These are phyloP conservation scores for Capniomyces stellatus DNA, from an alignment of 371 early-diverging fungal genomes.

Conservation along the genomic window DNA sequence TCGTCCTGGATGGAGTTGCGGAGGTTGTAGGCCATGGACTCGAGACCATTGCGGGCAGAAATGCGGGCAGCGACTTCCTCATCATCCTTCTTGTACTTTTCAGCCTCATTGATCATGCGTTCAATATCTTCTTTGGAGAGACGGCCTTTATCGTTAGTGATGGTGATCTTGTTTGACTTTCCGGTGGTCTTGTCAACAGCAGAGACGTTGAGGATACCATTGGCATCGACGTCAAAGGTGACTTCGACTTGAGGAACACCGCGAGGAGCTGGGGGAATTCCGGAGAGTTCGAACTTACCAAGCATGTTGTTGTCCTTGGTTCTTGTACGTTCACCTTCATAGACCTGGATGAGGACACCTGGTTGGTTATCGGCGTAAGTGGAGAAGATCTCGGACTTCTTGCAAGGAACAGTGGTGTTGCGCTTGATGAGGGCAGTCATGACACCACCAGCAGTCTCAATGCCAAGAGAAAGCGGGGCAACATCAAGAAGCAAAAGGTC, in stretches of 20 bases:
- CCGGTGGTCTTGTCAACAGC: conserved; percentile 93
- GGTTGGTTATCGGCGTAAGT: conserved; percentile 97
- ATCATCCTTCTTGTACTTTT: conserved; percentile 92
- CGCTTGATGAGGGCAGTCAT: conserved; percentile 92
- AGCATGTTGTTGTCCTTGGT: conserved; percentile 94
- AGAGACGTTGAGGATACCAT: conserved; percentile 94
- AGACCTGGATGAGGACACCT: conserved; percentile 93
- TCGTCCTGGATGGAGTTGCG: conserved; percentile 74
- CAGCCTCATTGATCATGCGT: conserved; percentile 90
- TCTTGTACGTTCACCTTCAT: conserved; percentile 92
- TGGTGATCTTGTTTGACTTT: conserved; percentile 85
- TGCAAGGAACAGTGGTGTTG: conserved; percentile 94
- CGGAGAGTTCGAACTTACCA: conserved; percentile 91
- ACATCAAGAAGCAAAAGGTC: conserved; percentile 63
- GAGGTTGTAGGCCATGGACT: conserved; percentile 85
- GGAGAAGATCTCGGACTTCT: conserved; percentile 95
- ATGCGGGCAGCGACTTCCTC: conserved; percentile 75
- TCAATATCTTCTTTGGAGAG: conserved; percentile 94
- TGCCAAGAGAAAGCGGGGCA: conserved; percentile 61
- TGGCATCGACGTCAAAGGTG: conserved; percentile 92
- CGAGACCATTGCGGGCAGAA: conserved; percentile 77
- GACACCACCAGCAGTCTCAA: conserved; percentile 95
- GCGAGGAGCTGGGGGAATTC: conserved; percentile 89
- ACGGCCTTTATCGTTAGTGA: conserved; percentile 97
- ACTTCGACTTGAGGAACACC: conserved; percentile 98